These are phyloP conservation scores for Pseudogymnoascus sp. DNA, from an alignment of 2,329 filamentous ascomycete species.

Conservation along the genomic window DNA sequence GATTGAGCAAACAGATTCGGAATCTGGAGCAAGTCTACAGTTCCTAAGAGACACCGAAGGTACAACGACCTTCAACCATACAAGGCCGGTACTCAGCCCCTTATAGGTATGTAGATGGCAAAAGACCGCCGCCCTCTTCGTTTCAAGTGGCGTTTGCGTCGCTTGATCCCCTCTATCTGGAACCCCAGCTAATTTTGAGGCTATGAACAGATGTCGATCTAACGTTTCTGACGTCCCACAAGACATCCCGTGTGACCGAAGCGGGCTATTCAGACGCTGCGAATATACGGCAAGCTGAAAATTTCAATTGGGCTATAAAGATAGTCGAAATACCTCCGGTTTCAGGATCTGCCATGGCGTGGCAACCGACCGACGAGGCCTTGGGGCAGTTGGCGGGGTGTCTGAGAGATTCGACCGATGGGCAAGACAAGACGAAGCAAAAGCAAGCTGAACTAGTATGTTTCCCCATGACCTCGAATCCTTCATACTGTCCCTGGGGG, in stretches of 20 bases:
- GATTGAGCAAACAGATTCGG: slow-evolving; percentile 10
- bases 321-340: slow-evolving; percentile 6
- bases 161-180: background rate
- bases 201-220: slow-evolving; percentile 23
- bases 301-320: slow-evolving; percentile 4
- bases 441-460: slow-evolving; percentile 67
- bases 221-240: slow-evolving; percentile 27
- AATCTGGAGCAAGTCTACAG: slow-evolving; percentile 6
- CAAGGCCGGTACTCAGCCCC: slow-evolving; percentile 8
- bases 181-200: slow-evolving; percentile 10
- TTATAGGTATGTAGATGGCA: slow-evolving; percentile 9
- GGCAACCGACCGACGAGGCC: slow-evolving; percentile 84
- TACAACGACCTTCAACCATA: slow-evolving; percentile 6
- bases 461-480: slow-evolving; percentile 19
- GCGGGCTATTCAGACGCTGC: slow-evolving; percentile 18
- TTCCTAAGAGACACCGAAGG: slow-evolving; percentile 9
- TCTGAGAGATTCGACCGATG: slow-evolving; percentile 86
- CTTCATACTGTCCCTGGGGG: background rate
- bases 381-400: slow-evolving; percentile 83
- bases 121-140: background rate
- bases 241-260: slow-evolving; percentile 27
- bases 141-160: slow-evolving; percentile 1
- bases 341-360: slow-evolving; percentile 58
- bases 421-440: slow-evolving; percentile 69
- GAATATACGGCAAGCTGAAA: slow-evolving; percentile 4